A percentile compares a stretch with the other conserved stretches of the same genome.
Evolutionary conservation across 2,329 filamentous ascomycete genomes (phyloP).

Genomic region (Colletotrichum tamarilloi): DNA sequence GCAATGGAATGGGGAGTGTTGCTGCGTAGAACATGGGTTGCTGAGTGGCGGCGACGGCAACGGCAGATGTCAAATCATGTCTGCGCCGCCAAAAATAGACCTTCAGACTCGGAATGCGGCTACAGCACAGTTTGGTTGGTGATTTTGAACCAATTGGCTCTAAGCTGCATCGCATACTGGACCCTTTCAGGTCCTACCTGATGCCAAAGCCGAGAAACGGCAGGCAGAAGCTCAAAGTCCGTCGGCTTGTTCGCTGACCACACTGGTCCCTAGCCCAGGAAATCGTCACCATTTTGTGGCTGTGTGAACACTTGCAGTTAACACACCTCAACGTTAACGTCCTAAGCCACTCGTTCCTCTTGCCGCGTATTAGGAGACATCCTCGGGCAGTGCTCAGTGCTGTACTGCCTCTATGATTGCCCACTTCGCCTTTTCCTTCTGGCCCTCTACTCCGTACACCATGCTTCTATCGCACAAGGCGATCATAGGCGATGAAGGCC

Average conservation of each 20-base stretch:
- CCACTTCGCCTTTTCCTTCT: constrained; percentile 9
- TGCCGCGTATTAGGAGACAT: neutral
- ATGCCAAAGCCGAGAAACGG: neutral
- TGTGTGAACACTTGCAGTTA: constrained; percentile 10
- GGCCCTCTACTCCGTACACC: neutral
- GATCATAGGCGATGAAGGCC: neutral
- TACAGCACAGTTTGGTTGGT: neutral
- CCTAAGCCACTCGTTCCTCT: constrained; percentile 14
- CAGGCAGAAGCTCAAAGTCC: neutral
- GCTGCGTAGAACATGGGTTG: neutral
- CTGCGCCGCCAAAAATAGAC: constrained; percentile 18
- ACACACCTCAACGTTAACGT: neutral
- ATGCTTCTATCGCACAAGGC: too few relatives aligned
- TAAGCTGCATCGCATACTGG: neutral
- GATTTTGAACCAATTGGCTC: neutral
- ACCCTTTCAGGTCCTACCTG: neutral
- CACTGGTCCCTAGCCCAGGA: neutral
- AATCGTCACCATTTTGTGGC: constrained; percentile 26
- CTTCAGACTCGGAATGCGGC: neutral
- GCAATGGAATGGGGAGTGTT: neutral
- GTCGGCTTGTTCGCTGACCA: constrained; percentile 4
- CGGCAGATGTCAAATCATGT: neutral
- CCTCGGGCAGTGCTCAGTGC: neutral
- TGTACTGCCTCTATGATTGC: neutral
- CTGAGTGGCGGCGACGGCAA: constrained; percentile 5